Evolutionary conservation across 2,329 filamentous ascomycete species (phyloP), one percentile per base, ranked within the genome.

Genomic region (Macrophomina phaseolina): DNA sequence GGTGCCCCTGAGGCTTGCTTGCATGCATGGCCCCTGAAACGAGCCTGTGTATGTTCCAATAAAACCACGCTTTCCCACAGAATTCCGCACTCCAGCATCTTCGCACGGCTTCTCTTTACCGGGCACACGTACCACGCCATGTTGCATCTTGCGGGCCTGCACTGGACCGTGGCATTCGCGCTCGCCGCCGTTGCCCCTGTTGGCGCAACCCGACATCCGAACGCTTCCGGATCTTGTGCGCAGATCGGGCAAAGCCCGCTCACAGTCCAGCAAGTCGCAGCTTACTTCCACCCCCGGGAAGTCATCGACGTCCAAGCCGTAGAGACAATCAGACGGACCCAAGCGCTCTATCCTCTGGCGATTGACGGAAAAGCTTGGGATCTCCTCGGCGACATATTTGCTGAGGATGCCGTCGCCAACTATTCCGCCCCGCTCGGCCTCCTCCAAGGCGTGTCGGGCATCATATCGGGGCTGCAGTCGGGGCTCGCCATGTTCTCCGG

Each of bases 351-450:
- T 60, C 66, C 71, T 8, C 68, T 72, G 34, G 67, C 64, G 9
- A 60, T 72, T 49, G 70, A 71, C 45, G 68, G 68, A 36, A 70
- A 70, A 40, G 62, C 70, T n/a, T 71, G 70, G 52, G 52, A n/a
- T 5, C 32, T 65, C 3, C 68, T 72, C 16, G 51, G 42, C 30
- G 34, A 48, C 45, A 63, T 72, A 32, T 71, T 72, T 53, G 64
- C 69, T 2, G 7, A 48, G 1, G 32, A 70, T 40, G 68, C 65
- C 4, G 62, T 71, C 18, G 70, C 70, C 2, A 69, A 71, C 56
- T 71, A 70, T 52, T 68, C 68, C 1, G 67, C 49, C 1, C 69
- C 67, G 1, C 6, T 71, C 5, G 65, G 64, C 30, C 65, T 71
- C 9, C 14, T 70, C n/a, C 40, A 18, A 1, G 62, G 64, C 5